A percentile compares a stretch with the other conserved stretches of the same genome.
These are phyloP conservation scores for Lepiota brunneoincarnata DNA, from an alignment of 768 basidiomycete genomes.

Conservation along the genomic window DNA sequence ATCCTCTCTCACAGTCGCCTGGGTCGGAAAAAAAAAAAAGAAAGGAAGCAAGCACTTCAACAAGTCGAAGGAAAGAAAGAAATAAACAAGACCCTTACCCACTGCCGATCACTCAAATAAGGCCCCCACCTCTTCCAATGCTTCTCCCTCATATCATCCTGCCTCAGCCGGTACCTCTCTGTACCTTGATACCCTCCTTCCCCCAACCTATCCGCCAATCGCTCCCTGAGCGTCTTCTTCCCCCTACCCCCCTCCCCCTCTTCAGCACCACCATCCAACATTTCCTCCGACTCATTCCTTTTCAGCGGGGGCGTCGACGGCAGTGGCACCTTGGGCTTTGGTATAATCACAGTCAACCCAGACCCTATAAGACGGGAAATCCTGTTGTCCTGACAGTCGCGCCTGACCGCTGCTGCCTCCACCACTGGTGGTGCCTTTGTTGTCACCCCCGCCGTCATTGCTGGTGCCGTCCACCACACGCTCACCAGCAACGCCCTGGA, in stretches of 20 bases:
- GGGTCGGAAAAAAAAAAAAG: conserved; percentile 8
- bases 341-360: conserved; percentile 67
- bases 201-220: conserved; percentile 63
- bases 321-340: conserved; percentile 39
- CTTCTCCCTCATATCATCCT: conserved; percentile 73
- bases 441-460: conserved; percentile 7
- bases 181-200: conserved; percentile 72
- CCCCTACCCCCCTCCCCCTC: conserved; percentile 16
- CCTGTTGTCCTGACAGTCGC: too few species aligned
- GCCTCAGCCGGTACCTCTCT: conserved; percentile 82
- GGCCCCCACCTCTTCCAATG: conserved; percentile 99
- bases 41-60: conserved; percentile 12
- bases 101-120: conserved; percentile 95
- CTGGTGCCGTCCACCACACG: conserved; percentile 20
- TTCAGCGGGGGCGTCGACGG: conserved; percentile 44
- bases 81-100: conserved; percentile 56
- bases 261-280: conserved; percentile 12
- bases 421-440: conserved; percentile 6
- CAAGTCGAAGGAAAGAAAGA: background rate
- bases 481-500: conserved; percentile 8
- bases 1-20: conserved; percentile 99
- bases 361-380: too few species aligned
- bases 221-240: conserved; percentile 52
- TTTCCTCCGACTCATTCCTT: conserved; percentile 24
- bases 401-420: too few species aligned